A percentile compares a stretch with the other conserved stretches of the same genome.
Evolutionary conservation across 75 land plant species (phyloP).

Genomic region (Chamaecyparis obtusa): DNA sequence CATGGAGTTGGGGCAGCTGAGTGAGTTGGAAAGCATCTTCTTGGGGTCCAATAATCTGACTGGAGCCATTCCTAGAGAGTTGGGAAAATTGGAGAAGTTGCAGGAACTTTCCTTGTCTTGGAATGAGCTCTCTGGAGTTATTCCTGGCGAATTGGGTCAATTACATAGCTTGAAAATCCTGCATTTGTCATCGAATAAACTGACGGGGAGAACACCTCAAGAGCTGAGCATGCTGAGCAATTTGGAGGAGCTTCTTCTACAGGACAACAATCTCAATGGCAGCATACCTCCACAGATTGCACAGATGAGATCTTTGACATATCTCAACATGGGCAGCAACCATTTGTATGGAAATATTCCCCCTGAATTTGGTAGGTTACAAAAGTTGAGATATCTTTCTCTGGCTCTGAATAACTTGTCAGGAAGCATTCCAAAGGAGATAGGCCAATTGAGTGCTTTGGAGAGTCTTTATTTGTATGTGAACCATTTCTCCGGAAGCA

Average conservation of each 20-base stretch:
- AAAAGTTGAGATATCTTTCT: constrained; percentile 10
- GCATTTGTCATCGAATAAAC: constrained; percentile 5
- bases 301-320: background rate
- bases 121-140: constrained; percentile 12
- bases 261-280: constrained; percentile 4
- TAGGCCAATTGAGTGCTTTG: constrained; percentile 34
- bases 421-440: constrained; percentile 20
- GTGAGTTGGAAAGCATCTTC: background rate
- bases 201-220: constrained; percentile 9
- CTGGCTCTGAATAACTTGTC: constrained; percentile 18
- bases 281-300: constrained; percentile 3
- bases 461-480: constrained; percentile 37
- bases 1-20: background rate
- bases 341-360: constrained; percentile 21
- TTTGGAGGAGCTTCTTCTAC: constrained; percentile 13
- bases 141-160: background rate
- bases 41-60: constrained; percentile 19
- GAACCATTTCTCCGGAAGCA: constrained; percentile 54
- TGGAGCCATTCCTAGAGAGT: constrained; percentile 14
- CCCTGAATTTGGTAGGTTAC: constrained; percentile 18
- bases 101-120: constrained; percentile 2
- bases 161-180: background rate
- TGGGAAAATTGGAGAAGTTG: constrained; percentile 16
- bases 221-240: constrained; percentile 3
- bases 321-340: constrained; percentile 18